phyloP scores from a whole-genome alignment of 257 asterid genomes.

The Capsicum pubescens region DNA sequence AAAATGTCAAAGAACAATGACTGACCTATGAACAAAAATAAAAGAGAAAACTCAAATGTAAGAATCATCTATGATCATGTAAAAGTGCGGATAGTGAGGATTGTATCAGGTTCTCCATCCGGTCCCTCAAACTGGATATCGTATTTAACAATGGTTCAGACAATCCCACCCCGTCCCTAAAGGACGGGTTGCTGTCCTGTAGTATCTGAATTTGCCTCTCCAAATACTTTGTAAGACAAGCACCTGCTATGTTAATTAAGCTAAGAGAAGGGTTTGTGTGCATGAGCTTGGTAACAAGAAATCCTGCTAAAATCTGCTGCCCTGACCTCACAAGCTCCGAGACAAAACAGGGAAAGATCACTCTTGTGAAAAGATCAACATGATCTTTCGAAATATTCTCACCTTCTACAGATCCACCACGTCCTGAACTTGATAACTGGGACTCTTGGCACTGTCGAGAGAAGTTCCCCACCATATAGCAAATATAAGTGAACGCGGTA shows the following conservation, averaged over 20 bases:
- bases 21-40: slow-evolving; percentile 20
- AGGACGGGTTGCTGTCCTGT: slow-evolving; percentile 36
- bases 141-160: slow-evolving; percentile 53
- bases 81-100: slow-evolving; percentile 62
- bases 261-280: slow-evolving; percentile 70
- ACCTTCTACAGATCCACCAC: slow-evolving; percentile 30
- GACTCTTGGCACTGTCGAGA: slow-evolving; percentile 68
- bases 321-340: slow-evolving; percentile 85
- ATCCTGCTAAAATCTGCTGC: slow-evolving; percentile 82
- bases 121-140: slow-evolving; percentile 49
- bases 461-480: slow-evolving; percentile 77
- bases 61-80: slow-evolving; percentile 45
- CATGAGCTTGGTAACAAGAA: slow-evolving; percentile 70
- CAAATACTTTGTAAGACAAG: slow-evolving; percentile 63
- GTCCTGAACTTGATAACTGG: slow-evolving; percentile 36
- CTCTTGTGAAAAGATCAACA: slow-evolving; percentile 47
- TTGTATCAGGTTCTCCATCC: slow-evolving; percentile 52
- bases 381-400: slow-evolving; percentile 29
- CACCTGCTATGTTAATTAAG: slow-evolving; percentile 71
- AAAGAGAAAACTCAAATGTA: slow-evolving; percentile 22
- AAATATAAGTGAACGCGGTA: slow-evolving; percentile 67
- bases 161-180: slow-evolving; percentile 35
- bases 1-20: slow-evolving; percentile 11
- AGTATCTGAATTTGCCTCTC: slow-evolving; percentile 50
- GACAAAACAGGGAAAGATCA: slow-evolving; percentile 74